Evolutionary conservation across 176 grass and related monocot genomes (phyloP).

Genomic region (Typha latifolia): DNA sequence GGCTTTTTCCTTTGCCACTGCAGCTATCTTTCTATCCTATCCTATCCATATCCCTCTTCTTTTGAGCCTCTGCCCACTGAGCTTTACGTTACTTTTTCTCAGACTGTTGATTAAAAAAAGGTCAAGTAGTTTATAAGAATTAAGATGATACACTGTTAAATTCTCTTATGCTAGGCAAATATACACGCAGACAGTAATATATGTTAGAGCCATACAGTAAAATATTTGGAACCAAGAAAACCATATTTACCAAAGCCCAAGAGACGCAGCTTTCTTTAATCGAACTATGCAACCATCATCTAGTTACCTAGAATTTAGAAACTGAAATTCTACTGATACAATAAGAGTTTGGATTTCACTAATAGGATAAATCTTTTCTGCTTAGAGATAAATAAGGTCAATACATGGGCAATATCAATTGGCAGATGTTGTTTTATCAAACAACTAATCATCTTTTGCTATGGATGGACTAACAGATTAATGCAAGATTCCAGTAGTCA

Average conservation of each 20-base stretch:
- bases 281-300: too few species aligned
- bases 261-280: too few species aligned
- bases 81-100: conserved; percentile 82
- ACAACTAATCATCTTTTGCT: too few species aligned
- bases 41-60: conserved; percentile 61
- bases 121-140: too few species aligned
- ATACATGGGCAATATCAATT: too few species aligned
- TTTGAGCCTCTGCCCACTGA: conserved; percentile 65
- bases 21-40: conserved; percentile 91
- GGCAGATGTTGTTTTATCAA: too few species aligned
- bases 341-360: too few species aligned
- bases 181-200: neutral
- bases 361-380: neutral
- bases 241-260: neutral
- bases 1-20: conserved; percentile 78
- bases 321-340: neutral
- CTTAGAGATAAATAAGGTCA: neutral
- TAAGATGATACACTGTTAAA: neutral
- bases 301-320: too few species aligned
- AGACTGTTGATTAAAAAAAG: conserved; percentile 39
- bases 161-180: neutral
- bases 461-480: too few species aligned
- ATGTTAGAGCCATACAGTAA: too few species aligned
- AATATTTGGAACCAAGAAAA: neutral
- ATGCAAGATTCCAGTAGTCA: too few species aligned